Percentiles rank a stretch among this genome's conserved stretches.
Conservation (phyloP, 495 filamentous ascomycete species). For the Letharia lupina region DNA sequence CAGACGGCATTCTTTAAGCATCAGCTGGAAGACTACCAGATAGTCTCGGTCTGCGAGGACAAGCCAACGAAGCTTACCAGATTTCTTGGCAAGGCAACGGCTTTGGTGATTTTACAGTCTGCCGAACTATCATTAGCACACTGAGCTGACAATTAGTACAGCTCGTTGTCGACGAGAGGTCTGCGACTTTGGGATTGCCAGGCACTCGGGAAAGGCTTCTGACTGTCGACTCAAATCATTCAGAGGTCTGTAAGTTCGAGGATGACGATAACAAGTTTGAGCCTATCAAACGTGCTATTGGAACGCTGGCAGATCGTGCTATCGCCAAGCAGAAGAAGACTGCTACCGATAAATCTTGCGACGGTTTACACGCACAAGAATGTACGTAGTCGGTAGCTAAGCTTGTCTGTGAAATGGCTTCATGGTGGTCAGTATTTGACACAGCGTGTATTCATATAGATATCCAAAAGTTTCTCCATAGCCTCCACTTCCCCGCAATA, state of each 20-base stretch:
- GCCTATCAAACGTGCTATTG: neutral
- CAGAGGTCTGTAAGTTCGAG: neutral
- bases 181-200: neutral
- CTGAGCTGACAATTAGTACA: neutral
- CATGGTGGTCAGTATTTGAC: neutral
- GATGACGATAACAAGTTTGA: neutral
- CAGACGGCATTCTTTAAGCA: neutral
- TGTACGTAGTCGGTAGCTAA: neutral
- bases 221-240: neutral
- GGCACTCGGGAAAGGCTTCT: neutral
- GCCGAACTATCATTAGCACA: neutral
- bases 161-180: neutral
- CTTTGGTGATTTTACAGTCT: neutral
- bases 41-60: neutral
- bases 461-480: neutral
- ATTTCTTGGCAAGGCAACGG: neutral
- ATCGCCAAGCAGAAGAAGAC: neutral
- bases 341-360: neutral
- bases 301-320: neutral
- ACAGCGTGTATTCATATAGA: neutral
- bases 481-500: slow-evolving; percentile 12
- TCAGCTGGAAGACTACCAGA: neutral
- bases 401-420: neutral
- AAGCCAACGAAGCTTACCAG: neutral
- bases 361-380: neutral